These are phyloP conservation scores for Rhizopogon salebrosus DNA, from an alignment of 768 basidiomycete species.

Conservation along the genomic window DNA sequence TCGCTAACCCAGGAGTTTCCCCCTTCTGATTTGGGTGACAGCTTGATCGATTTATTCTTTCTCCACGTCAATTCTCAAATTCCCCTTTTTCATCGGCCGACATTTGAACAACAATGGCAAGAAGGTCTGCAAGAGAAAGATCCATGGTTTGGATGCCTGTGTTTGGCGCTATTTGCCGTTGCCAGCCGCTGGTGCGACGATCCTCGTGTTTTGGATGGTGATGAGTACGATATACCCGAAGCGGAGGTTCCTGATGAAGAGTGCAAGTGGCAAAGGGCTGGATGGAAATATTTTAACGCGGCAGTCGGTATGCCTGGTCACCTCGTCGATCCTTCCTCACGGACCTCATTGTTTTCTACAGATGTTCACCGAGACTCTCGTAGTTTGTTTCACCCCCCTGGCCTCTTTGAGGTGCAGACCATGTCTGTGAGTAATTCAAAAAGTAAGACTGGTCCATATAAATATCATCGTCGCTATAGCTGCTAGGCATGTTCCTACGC, in stretches of 20 bases:
- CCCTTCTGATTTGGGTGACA: slow-evolving; percentile 50
- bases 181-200: slow-evolving; percentile 65
- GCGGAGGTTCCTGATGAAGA: slow-evolving; percentile 23
- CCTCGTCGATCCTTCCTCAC: background rate
- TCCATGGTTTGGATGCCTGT: slow-evolving; percentile 55
- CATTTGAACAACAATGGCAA: slow-evolving; percentile 59
- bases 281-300: slow-evolving; percentile 55
- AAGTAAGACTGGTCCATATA: background rate
- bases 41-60: slow-evolving; percentile 69
- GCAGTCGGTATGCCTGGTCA: slow-evolving; percentile 39
- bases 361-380: slow-evolving; percentile 47
- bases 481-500: slow-evolving; percentile 51
- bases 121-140: slow-evolving; percentile 50
- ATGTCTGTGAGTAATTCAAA: slow-evolving; percentile 35
- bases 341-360: slow-evolving; percentile 19
- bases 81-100: slow-evolving; percentile 67
- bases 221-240: slow-evolving; percentile 16
- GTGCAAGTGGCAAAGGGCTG: slow-evolving; percentile 48
- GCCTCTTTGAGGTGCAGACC: slow-evolving; percentile 60
- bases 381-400: slow-evolving; percentile 50
- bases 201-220: slow-evolving; percentile 44
- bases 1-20: slow-evolving; percentile 50
- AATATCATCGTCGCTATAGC: slow-evolving; percentile 27
- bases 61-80: slow-evolving; percentile 48
- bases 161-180: slow-evolving; percentile 62